phyloP scores from a whole-genome alignment of 2,329 filamentous ascomycete genomes.

The Sclerotinia trifoliorum region DNA sequence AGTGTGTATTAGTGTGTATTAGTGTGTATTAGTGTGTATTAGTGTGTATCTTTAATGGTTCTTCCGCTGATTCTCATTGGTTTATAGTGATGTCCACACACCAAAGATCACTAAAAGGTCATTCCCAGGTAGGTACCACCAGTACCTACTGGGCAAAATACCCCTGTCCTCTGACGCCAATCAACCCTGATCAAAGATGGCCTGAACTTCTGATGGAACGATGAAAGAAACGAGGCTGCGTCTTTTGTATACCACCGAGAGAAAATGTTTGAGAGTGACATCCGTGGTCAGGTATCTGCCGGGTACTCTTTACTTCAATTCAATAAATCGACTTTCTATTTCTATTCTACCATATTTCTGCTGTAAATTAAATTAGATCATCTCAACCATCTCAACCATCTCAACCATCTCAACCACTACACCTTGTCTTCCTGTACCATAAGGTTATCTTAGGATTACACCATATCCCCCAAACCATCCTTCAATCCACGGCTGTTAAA shows the following conservation, averaged over 20 bases:
- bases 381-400: too few relatives aligned
- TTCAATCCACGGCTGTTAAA: background rate
- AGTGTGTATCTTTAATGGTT: too few relatives aligned
- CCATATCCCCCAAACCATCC: background rate
- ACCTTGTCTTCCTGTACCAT: background rate
- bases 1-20: too few relatives aligned
- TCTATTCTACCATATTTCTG: background rate
- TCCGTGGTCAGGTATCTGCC: background rate
- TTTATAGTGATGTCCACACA: too few relatives aligned
- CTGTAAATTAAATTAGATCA: too few relatives aligned
- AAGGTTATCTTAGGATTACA: too few relatives aligned
- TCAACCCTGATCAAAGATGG: background rate
- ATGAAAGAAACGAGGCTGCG: background rate
- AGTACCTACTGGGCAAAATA: too few relatives aligned
- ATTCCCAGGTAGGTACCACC: too few relatives aligned
- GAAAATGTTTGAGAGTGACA: background rate
- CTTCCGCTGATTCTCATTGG: too few relatives aligned
- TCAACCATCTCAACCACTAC: background rate
- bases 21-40: too few relatives aligned
- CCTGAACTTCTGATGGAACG: background rate
- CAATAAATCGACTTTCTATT: background rate
- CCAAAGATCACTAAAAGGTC: too few relatives aligned
- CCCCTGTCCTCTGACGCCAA: background rate
- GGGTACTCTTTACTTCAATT: background rate
- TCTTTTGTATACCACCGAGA: background rate